Conservation (phyloP, 495 filamentous ascomycete species). For the Staphylotrichum tortipilum region DNA sequence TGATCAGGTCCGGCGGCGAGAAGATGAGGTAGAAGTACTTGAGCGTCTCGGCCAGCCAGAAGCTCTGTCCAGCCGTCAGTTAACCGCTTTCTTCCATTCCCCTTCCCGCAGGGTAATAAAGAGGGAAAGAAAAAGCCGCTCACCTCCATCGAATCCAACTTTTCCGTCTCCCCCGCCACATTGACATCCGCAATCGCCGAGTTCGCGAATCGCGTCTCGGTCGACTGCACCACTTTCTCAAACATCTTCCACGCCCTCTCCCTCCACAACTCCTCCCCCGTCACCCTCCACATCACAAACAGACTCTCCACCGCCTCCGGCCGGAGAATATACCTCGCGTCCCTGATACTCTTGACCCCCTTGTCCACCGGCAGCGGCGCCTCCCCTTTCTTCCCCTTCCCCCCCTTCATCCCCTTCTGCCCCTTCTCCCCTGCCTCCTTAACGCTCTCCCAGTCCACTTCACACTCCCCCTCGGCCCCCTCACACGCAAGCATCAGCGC, state of each 20-base stretch:
- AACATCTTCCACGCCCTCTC: conserved; percentile 75
- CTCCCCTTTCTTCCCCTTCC: background rate
- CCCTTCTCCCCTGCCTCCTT: too few relatives aligned
- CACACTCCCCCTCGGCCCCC: too few relatives aligned
- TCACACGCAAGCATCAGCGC: too few relatives aligned
- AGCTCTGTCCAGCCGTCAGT: conserved; percentile 10
- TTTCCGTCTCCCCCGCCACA: conserved; percentile 16
- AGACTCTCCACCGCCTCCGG: conserved; percentile 65
- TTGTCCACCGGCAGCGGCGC: too few relatives aligned
- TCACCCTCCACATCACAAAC: conserved; percentile 66
- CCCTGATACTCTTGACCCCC: conserved; percentile 38
- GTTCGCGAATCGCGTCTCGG: conserved; percentile 49
- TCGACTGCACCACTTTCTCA: conserved; percentile 50
- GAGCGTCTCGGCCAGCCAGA: conserved; percentile 41
- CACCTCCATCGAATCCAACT: conserved; percentile 28
- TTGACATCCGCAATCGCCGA: conserved; percentile 49
- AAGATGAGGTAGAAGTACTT: conserved; percentile 70
- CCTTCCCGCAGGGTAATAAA: too few relatives aligned
- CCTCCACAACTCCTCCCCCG: conserved; percentile 51
- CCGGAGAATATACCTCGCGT: conserved; percentile 39
- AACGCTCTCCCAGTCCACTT: too few relatives aligned
- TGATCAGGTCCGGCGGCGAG: conserved; percentile 60
- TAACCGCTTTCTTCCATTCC: background rate
- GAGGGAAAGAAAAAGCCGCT: background rate
- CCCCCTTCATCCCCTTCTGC: conserved; percentile 21